Base-by-base conservation (phyloP, 2,329 filamentous ascomycete species). In the Hymenoscyphus fraxineus region DNA sequence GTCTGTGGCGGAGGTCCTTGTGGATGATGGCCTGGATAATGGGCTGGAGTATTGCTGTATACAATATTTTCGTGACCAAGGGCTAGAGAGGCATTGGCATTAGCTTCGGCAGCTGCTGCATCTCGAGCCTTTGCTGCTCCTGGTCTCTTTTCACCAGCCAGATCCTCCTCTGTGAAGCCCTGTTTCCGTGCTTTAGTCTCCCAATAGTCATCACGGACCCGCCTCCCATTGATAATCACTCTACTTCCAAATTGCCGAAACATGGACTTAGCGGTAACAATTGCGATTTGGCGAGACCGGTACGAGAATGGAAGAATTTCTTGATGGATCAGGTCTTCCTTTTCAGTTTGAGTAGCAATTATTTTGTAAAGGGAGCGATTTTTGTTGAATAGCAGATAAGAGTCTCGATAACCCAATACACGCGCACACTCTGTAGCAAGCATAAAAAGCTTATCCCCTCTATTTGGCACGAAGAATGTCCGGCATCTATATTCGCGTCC, bases 331-430 rank as follows among this genome's bases (percentile, higher is more conserved):
- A 99, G 82, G 73, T 98, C 93, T 76, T 99, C 95, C 82, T 99
- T 99, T 76, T 99, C 95, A 35, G 89, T 82, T 76, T 98, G 94
- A 67, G 90, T 96, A 64, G 94, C 94, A 73, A 99, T 99, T 74
- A 99, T 99, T 79, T 99, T 99, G 83, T 86, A 96, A 9, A 99
- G 82, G 1, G 95, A 98, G 69, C 94, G 85, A 77, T 99, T 98
- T 80, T 98, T 97, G 84, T 98, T 98, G 82, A 99, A 99, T 16
- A 99, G 81, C 41, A 99, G 83, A 76, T 99, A 99, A n/a, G 93
- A 97, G 77, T 99, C 95, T 66, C 95, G 86, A 76, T 99, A 99
- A 58, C 93, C 91, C 27, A 98, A 82, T 3, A 97, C 93, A 70
- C 95, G 88, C 31, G 95, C 95, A 76, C 95, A 98, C 78, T 99